Evolutionary conservation across 2,329 filamentous ascomycete species (phyloP).

Genomic region (Pyrenophora teres): DNA sequence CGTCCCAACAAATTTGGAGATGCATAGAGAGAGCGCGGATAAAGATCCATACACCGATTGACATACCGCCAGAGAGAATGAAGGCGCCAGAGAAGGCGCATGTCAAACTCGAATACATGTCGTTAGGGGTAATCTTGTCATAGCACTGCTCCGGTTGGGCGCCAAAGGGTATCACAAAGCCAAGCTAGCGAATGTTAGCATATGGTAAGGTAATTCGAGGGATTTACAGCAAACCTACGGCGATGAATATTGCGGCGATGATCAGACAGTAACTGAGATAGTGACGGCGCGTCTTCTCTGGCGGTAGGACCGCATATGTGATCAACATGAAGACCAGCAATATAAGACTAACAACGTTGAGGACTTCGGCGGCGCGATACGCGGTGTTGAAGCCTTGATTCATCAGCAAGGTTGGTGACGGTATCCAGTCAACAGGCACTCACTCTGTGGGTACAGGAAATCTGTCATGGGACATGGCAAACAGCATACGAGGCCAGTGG

Average conservation of each 20-base stretch:
- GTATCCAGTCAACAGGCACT: conserved; percentile 18
- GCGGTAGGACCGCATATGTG: conserved; percentile 79
- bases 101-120: conserved; percentile 79
- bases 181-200: conserved; percentile 62
- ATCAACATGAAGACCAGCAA: conserved; percentile 76
- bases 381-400: conserved; percentile 58
- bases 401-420: conserved; percentile 10
- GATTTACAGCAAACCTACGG: conserved; percentile 59
- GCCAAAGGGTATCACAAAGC: conserved; percentile 86
- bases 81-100: conserved; percentile 90
- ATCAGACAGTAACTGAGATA: conserved; percentile 90
- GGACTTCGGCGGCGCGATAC: conserved; percentile 74
- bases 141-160: conserved; percentile 80
- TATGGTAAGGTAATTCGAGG: background rate
- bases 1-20: conserved; percentile 97
- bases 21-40: conserved; percentile 89
- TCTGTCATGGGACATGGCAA: conserved; percentile 86
- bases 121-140: conserved; percentile 88
- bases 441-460: conserved; percentile 69
- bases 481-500: conserved; percentile 69
- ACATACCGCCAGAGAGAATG: conserved; percentile 83
- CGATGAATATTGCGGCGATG: conserved; percentile 75
- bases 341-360: conserved; percentile 75
- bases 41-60: conserved; percentile 87
- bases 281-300: conserved; percentile 88